Evolutionary conservation across 768 basidiomycete species (phyloP).

Genomic region (Suillus decipiens): DNA sequence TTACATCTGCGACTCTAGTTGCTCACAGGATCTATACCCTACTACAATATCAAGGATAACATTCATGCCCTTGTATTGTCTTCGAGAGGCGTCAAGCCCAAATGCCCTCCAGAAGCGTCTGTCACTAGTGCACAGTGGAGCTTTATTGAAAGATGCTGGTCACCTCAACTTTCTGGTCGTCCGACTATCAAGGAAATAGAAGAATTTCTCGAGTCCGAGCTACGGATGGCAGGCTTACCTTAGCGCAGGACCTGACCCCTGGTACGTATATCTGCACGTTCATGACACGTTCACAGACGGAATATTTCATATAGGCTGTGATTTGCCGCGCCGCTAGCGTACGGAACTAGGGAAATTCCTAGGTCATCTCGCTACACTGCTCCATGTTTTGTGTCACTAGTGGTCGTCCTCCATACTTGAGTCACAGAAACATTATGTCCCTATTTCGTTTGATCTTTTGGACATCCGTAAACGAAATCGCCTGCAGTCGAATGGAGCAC

Average conservation of each 20-base stretch:
- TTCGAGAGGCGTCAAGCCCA: background rate
- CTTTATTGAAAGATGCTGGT: slow-evolving; percentile 15
- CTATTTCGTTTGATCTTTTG: background rate
- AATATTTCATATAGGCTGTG: background rate
- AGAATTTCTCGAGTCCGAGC: slow-evolving; percentile 1
- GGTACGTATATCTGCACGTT: background rate
- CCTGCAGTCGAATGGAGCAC: background rate
- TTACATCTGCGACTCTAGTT: slow-evolving; percentile 1
- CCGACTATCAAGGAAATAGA: slow-evolving; percentile 9
- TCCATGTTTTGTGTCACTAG: background rate
- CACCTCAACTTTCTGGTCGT: background rate
- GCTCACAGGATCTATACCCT: slow-evolving; percentile 12
- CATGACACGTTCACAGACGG: background rate
- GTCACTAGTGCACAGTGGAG: slow-evolving; percentile 8
- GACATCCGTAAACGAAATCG: background rate
- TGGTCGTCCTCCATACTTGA: background rate
- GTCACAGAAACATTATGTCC: background rate
- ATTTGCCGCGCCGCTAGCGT: background rate
- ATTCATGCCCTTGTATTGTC: background rate
- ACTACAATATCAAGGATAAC: slow-evolving; percentile 2
- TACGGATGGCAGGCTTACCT: background rate
- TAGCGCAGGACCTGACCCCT: background rate
- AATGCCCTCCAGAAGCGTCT: background rate
- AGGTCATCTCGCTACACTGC: background rate
- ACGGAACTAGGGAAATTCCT: background rate